These are phyloP conservation scores for Bruguiera parviflora DNA, from an alignment of 345 rosid species.

Conservation along the genomic window DNA sequence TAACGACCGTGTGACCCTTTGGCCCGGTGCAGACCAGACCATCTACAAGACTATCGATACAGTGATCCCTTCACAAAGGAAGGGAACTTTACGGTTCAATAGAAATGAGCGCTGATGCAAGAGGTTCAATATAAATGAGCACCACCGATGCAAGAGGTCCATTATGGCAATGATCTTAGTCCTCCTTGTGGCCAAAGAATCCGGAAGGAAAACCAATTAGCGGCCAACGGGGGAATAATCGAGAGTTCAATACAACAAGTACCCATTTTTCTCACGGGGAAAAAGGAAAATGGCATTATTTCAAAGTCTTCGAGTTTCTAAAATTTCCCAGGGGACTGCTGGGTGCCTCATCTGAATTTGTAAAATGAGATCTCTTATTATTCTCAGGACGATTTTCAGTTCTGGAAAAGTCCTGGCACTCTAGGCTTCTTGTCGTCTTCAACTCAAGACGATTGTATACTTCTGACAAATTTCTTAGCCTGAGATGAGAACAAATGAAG, in stretches of 20 bases:
- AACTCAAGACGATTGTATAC: conserved; percentile 48
- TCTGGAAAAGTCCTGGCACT: conserved; percentile 11
- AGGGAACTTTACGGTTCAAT: no score
- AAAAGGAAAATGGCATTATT: background rate
- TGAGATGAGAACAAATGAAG: conserved; percentile 20
- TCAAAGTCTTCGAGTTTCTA: conserved; percentile 3
- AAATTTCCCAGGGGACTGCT: background rate
- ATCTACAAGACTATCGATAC: no score
- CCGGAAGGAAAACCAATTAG: background rate
- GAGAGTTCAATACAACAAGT: background rate
- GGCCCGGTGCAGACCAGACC: no score
- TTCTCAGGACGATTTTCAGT: conserved; percentile 12
- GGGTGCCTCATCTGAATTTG: conserved; percentile 4
- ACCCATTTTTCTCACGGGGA: background rate
- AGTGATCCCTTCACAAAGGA: no score
- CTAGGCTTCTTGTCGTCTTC: background rate
- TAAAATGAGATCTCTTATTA: conserved; percentile 16
- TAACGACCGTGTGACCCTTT: no score
- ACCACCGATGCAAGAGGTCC: background rate
- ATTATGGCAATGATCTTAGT: background rate
- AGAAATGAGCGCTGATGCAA: background rate
- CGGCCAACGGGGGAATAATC: background rate
- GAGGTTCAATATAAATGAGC: no score
- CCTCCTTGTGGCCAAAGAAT: no score
- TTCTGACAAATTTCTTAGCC: conserved; percentile 61